Evolutionary conservation across 352 stramenopile genomes (phyloP), one percentile per base, ranked within the genome.

Genomic region (Blastocystis sp.): DNA sequence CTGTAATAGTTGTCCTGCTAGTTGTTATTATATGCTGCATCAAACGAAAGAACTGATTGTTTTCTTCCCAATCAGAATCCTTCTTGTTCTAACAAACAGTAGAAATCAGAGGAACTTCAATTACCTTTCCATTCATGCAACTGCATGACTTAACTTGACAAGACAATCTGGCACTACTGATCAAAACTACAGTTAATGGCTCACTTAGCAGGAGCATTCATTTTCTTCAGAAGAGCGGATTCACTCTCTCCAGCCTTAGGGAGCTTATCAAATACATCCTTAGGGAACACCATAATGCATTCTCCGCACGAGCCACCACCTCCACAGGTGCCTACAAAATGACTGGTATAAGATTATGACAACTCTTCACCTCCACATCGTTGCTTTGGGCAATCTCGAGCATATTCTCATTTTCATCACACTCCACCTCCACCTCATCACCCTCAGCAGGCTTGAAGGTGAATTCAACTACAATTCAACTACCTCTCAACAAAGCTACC

Each of bases 291-390:
- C 51, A 84, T 60, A 24, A 66, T 68, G 33, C 73, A 84, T 51
- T 84, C 73, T 54, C 73, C 73, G 53, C 73, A 84, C 17, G 73
- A 54, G 56, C 73, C 73, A 53, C 73, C 73, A 35, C 73, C 73
- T 62, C 54, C 54, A 37, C 73, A 84, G 73, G n/a, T 84, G 53
- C 54, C 73, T 84, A 68, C 0, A 48, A 4, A 35, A 9, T 84
- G 13, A 84, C n/a, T 30, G 11, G n/a, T 30, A 4, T 19, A 48
- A 30, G 1, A 48, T 56, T 33, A 51, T 35, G 4, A 40, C 22
- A 13, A 84, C 73, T 84, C 73, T 84, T 84, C 30, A 84, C 33
- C 73, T 84, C 73, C 42, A 84, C 73, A 84, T 84, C 73, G 56
- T 84, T 84, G 73, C 73, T 68, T 57, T 68, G 51, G n/a, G 73